Conservation (phyloP, 768 basidiomycete species). For the Tulasnella sp. region DNA sequence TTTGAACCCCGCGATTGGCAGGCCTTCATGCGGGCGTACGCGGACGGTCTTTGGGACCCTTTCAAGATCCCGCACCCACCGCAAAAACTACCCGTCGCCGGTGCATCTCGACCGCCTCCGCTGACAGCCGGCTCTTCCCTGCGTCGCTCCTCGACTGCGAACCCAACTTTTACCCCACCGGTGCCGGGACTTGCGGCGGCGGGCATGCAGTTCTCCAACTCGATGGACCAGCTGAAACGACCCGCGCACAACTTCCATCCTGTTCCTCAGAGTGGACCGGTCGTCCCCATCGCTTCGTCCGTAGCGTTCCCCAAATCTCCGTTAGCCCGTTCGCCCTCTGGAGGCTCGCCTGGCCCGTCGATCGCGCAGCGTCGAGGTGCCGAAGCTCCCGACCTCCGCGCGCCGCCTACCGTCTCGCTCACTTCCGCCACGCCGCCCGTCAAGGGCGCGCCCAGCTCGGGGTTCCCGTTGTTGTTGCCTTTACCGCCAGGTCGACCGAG, state of each 20-base stretch:
- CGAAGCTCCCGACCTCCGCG: not conserved
- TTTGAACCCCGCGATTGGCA: constrained; percentile 45
- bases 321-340: not conserved
- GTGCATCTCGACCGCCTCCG: constrained; percentile 16
- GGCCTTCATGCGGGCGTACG: constrained; percentile 66
- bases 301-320: not conserved
- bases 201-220: not conserved
- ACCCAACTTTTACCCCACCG: not conserved
- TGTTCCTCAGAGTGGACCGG: not conserved
- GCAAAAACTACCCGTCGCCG: constrained; percentile 39
- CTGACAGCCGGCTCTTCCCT: constrained; percentile 7
- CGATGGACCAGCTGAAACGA: not conserved
- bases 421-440: not conserved
- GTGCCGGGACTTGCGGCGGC: too few relatives aligned
- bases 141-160: not conserved
- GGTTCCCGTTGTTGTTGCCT: not conserved
- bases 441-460: not conserved
- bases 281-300: not conserved
- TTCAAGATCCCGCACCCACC: constrained; percentile 5
- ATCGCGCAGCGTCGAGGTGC: not conserved
- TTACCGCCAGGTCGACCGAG: not conserved
- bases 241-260: too few relatives aligned
- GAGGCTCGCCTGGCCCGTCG: not conserved
- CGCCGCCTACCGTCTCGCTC: not conserved
- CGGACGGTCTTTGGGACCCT: constrained; percentile 70